These are phyloP conservation scores for Hyaloraphidium curvatum DNA, from an alignment of 192 early-diverging fungal genomes.

Conservation along the genomic window DNA sequence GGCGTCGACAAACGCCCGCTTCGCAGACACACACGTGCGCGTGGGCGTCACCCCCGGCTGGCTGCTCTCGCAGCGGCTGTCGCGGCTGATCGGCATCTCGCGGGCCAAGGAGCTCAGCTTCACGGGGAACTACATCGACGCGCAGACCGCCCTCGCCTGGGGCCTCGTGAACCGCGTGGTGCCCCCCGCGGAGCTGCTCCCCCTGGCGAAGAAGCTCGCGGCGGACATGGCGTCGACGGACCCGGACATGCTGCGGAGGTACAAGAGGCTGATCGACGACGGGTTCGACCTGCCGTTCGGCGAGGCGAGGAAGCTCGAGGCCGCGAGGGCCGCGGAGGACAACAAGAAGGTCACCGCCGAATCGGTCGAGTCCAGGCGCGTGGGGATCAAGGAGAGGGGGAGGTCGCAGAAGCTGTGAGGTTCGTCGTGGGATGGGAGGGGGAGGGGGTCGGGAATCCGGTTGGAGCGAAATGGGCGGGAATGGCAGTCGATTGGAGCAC, in stretches of 20 bases:
- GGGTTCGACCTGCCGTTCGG: neutral
- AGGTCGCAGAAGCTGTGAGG: neutral
- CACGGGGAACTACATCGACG: neutral
- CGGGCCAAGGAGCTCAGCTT: neutral
- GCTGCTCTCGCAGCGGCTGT: neutral
- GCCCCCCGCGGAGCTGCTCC: neutral
- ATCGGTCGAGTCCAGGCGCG: neutral
- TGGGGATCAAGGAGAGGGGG: neutral
- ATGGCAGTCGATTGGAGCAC: too few species aligned
- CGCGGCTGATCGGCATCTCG: neutral
- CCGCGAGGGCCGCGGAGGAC: neutral
- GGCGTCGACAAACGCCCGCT: neutral
- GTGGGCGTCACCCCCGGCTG: neutral
- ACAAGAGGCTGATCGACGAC: neutral
- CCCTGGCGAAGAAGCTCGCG: neutral
- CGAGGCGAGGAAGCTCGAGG: neutral
- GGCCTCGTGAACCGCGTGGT: neutral
- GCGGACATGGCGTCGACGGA: neutral
- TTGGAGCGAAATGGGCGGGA: too few species aligned
- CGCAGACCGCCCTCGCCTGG: neutral
- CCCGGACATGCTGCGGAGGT: neutral
- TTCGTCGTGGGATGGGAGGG: too few species aligned
- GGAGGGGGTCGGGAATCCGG: too few species aligned
- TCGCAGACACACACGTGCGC: neutral
- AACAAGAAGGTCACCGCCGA: neutral